Evolutionary conservation across 306 rosid species (phyloP), one percentile per base, ranked within the genome.

Genomic region (Luffa acutangula): DNA sequence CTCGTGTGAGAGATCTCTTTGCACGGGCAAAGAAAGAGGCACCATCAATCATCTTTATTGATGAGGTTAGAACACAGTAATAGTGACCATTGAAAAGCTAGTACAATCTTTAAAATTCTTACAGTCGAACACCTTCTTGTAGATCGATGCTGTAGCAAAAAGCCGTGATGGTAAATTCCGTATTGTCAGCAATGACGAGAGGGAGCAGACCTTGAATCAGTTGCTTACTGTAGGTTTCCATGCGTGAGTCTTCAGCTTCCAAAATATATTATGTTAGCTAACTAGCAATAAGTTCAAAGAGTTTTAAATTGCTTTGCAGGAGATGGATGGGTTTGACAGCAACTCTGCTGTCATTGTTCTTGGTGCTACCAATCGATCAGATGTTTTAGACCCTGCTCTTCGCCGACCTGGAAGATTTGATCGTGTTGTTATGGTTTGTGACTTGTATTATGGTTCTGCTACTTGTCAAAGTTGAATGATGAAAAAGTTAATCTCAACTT

Each of bases 261-360:
- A 43, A 36, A 42, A 63, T 80, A 63, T 56, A n/a, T 64, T 57
- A 45, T 76, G 54, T 9, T 70, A 39, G 79, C 65, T 20, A 14
- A 70, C 9, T 59, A 21, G 41, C 46, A 58, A 58, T 52, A n/a
- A 75, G 65, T 62, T 49, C 57, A 33, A 66, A 14, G 37, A n/a
- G 12, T 82, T 36, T 71, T 57, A 70, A 74, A 84, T 82, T 80
- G 36, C 63, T 78, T 81, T 86, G 42, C 87, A 95, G 99, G 99
- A 95, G 89, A 93, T 95, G 99, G 99, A 95, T 88, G 99, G 99
- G 79, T 95, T 95, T 91, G 99, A 95, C 88, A 95, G 99, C 88
- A 95, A 86, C 86, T 85, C 98, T 82, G 97, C 93, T 12, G 97
- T 94, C 48, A 94, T 94, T 81, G 97, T 94, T 88, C 92, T 94